Conservation (phyloP, 2,329 filamentous ascomycete genomes). For the Fusarium sp. region DNA sequence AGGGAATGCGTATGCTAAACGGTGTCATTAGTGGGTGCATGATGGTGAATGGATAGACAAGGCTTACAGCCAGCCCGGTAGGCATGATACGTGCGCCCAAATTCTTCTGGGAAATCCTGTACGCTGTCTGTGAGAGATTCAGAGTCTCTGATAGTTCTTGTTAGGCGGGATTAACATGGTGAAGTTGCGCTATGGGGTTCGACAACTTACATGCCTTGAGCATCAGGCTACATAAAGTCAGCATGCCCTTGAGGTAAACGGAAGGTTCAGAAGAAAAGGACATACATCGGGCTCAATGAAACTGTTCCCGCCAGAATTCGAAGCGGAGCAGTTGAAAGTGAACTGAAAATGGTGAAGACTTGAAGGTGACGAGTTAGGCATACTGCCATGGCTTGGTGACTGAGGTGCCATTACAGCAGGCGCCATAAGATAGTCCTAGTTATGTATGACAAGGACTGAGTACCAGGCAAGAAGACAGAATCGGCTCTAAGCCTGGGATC, state of each 20-base stretch:
- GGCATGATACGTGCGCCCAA: constrained; percentile 59
- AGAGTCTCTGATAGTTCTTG: constrained; percentile 40
- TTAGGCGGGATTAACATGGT: constrained; percentile 15
- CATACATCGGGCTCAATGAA: constrained; percentile 49
- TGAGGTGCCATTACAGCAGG: constrained; percentile 26
- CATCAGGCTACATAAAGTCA: constrained; percentile 37
- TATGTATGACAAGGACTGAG: neutral
- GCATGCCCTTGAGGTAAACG: neutral
- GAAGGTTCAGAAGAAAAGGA: neutral
- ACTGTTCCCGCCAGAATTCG: constrained; percentile 41
- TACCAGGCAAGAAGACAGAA: neutral
- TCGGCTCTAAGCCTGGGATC: neutral
- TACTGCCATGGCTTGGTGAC: constrained; percentile 15
- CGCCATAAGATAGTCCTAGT: constrained; percentile 1
- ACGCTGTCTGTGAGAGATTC: constrained; percentile 54
- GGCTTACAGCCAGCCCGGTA: constrained; percentile 58
- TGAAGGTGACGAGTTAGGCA: constrained; percentile 25
- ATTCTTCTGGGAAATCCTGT: constrained; percentile 53
- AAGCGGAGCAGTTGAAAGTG: constrained; percentile 45
- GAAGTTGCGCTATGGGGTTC: neutral
- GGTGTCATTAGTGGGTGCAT: neutral
- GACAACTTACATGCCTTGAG: constrained; percentile 38
- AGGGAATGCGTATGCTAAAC: constrained; percentile 56
- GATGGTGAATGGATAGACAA: neutral
- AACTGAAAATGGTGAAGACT: constrained; percentile 44